Evolutionary conservation across 2,329 filamentous ascomycete species (phyloP), one percentile per base, ranked within the genome.

Genomic region (Phoma sp.): DNA sequence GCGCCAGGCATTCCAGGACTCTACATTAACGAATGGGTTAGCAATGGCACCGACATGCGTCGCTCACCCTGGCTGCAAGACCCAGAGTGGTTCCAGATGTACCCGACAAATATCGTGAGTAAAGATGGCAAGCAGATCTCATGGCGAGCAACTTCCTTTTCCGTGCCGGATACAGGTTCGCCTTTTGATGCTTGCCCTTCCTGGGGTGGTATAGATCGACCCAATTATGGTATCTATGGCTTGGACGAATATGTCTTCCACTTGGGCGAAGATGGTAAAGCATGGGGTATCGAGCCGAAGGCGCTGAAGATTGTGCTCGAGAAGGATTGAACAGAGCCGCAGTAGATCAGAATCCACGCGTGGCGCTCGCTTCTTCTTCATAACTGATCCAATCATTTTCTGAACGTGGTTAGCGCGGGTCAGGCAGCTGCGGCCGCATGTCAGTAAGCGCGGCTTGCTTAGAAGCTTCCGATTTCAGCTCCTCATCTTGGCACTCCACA

Each of bases 11-110:
- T 56, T 2, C 65, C 69, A 0, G 74, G 71, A 1, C 53, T 76
- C 2, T 60, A 57, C 20, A 60, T 76, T 25, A 62, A 63, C 1
- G 46, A 55, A 2, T 76, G 69, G 61, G 62, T 67, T 37, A 65
- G 50, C 38, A 73, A 74, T 36, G 69, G 69, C 14, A 66, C 71
- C 4, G 70, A 76, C 42, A 38, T 75, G 7, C 57, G 20, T 25
- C 11, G 14, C 25, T 32, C 42, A 1, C 5, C 3, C 5, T 43
- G 12, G 14, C 45, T 29, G 17, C 30, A 12, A 11, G 17, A 29
- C 17, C 11, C 38, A 7, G 36, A 53, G 15, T 23, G 4, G n/a
- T 51, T 56, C 17, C 52, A 61, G n/a, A 38, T 59, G 48, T 59
- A 52, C 33, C 56, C 55, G 1, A 54, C 59, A 0, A 58, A 61